Percentiles rank a stretch among this genome's conserved stretches.
phyloP scores from a whole-genome alignment of 805 yeast genomes.

The Ogataea glucozyma region DNA sequence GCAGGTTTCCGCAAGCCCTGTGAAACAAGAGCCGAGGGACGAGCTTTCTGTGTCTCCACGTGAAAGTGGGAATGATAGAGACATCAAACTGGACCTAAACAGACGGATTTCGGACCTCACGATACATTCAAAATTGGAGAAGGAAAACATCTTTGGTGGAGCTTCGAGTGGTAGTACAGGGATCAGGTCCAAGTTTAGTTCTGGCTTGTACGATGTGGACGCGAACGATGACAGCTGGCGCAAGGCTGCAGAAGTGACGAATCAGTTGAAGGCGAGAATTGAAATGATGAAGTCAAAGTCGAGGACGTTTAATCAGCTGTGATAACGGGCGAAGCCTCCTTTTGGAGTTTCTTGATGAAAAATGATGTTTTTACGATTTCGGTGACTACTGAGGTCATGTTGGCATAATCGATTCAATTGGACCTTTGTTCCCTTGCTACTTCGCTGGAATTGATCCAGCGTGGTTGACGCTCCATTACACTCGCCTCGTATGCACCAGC shows the following conservation, averaged over 20 bases:
- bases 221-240: slow-evolving; percentile 74
- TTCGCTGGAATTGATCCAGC: no score
- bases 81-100: slow-evolving; percentile 29
- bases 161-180: slow-evolving; percentile 12
- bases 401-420: no score
- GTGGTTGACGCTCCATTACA: no score
- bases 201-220: slow-evolving; percentile 38
- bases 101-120: slow-evolving; percentile 37
- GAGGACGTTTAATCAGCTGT: slow-evolving; percentile 28
- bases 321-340: no score
- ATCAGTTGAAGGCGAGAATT: slow-evolving; percentile 80
- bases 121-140: slow-evolving; percentile 28
- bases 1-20: slow-evolving; percentile 7
- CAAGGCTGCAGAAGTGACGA: slow-evolving; percentile 87
- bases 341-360: no score
- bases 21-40: slow-evolving; percentile 15
- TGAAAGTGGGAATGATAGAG: slow-evolving; percentile 5
- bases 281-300: slow-evolving; percentile 80
- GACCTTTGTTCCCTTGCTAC: no score
- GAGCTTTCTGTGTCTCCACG: slow-evolving; percentile 11
- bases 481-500: no score
- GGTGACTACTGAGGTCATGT: no score
- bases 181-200: slow-evolving; percentile 22
- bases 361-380: not conserved
- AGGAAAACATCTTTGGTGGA: slow-evolving; percentile 27